phyloP scores from a whole-genome alignment of 169 alveolate species.

The Cryptosporidium parvum region DNA sequence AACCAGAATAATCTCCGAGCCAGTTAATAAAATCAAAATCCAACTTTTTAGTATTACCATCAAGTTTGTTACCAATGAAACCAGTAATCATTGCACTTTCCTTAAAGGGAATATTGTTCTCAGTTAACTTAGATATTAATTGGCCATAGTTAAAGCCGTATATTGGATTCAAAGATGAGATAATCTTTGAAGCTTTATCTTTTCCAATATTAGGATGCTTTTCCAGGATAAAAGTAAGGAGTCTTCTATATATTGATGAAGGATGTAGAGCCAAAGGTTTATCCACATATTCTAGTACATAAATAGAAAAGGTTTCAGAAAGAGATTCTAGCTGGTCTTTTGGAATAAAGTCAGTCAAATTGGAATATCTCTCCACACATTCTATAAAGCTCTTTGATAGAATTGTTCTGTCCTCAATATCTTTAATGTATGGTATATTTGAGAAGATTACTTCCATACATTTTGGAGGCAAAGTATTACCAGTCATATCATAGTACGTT shows the following conservation, averaged over 20 bases:
- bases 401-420: slow-evolving; percentile 9
- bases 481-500: slow-evolving; percentile 42
- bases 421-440: slow-evolving; percentile 1
- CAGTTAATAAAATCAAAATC: slow-evolving; percentile 37
- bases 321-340: slow-evolving; percentile 17
- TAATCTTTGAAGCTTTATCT: slow-evolving; percentile 1
- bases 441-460: slow-evolving; percentile 36
- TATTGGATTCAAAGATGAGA: slow-evolving; percentile 25
- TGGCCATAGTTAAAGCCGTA: slow-evolving; percentile 55
- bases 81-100: slow-evolving; percentile 53
- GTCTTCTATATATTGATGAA: slow-evolving; percentile 26
- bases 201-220: slow-evolving; percentile 33
- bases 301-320: slow-evolving; percentile 5
- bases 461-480: slow-evolving; percentile 14
- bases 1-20: slow-evolving; percentile 45
- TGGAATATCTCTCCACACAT: slow-evolving; percentile 38
- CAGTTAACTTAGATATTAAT: slow-evolving; percentile 26
- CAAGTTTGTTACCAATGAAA: slow-evolving; percentile 27
- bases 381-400: slow-evolving; percentile 11
- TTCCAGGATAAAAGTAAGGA: slow-evolving; percentile 19
- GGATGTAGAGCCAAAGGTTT: slow-evolving; percentile 53
- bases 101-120: slow-evolving; percentile 33
- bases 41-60: background rate
- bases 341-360: slow-evolving; percentile 10
- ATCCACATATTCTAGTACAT: slow-evolving; percentile 38